Conservation (phyloP, 139 green algal species). For the Tetradesmus obliquus region DNA sequence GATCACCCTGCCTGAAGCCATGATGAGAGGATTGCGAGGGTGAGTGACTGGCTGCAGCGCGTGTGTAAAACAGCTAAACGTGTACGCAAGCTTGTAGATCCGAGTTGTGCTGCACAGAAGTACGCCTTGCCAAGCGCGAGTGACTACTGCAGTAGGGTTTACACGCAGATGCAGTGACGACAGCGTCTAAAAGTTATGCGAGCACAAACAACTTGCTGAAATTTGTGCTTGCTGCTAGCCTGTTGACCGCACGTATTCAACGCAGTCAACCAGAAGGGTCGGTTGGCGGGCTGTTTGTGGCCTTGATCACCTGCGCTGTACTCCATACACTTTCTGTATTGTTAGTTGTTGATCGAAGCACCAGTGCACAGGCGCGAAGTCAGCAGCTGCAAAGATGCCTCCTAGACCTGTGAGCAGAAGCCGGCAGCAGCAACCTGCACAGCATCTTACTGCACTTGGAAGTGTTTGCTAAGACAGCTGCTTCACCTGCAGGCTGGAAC, state of each 20-base stretch:
- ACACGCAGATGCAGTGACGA: neutral
- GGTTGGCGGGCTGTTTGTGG: neutral
- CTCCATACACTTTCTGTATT: neutral
- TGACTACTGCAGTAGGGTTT: neutral
- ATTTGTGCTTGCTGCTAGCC: neutral
- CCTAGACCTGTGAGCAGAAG: constrained; percentile 27
- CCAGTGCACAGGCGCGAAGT: neutral
- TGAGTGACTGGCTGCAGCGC: neutral
- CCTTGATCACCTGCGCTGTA: neutral
- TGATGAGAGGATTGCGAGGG: neutral
- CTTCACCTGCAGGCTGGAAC: constrained; percentile 12
- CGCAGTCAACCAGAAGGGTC: neutral
- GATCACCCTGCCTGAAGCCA: constrained; percentile 30
- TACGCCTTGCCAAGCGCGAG: neutral
- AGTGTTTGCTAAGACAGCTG: neutral
- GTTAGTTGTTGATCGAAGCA: neutral
- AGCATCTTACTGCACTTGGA: neutral
- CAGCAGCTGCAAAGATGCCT: constrained; percentile 30
- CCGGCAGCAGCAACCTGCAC: neutral
- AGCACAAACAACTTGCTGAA: neutral
- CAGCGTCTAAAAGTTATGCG: neutral
- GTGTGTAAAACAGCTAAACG: neutral
- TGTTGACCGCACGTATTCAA: neutral
- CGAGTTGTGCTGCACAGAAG: neutral
- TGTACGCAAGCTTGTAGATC: neutral